Percentiles rank a stretch among this genome's conserved stretches.
Evolutionary conservation across 768 basidiomycete species (phyloP).

Genomic region (Melanogaster broomeanus): DNA sequence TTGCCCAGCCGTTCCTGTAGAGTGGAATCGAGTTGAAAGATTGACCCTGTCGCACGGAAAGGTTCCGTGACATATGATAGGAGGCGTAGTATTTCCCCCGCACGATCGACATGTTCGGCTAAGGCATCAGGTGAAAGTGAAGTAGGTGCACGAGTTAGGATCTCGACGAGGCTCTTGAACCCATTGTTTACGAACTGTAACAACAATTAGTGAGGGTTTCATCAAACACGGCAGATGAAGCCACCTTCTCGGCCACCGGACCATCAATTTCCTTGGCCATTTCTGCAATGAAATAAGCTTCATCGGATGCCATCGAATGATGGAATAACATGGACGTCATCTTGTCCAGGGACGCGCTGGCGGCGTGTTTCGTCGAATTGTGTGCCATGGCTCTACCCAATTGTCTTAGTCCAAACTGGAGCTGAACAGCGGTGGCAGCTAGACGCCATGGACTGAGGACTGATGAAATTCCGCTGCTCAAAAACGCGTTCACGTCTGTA

Average conservation of each 20-base stretch:
- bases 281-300: slow-evolving; percentile 83
- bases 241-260: slow-evolving; percentile 68
- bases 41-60: slow-evolving; percentile 49
- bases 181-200: slow-evolving; percentile 75
- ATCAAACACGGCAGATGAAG: neutral
- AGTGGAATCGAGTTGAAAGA: slow-evolving; percentile 48
- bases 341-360: slow-evolving; percentile 64
- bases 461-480: slow-evolving; percentile 63
- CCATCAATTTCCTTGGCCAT: slow-evolving; percentile 72
- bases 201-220: neutral
- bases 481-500: slow-evolving; percentile 48
- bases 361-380: slow-evolving; percentile 49
- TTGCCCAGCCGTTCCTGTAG: slow-evolving; percentile 59
- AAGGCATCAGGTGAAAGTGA: slow-evolving; percentile 30
- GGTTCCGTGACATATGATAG: slow-evolving; percentile 70
- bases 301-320: slow-evolving; percentile 73
- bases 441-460: slow-evolving; percentile 84
- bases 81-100: slow-evolving; percentile 69
- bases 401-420: slow-evolving; percentile 75
- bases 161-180: slow-evolving; percentile 60
- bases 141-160: slow-evolving; percentile 41
- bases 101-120: slow-evolving; percentile 47
- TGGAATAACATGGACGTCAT: slow-evolving; percentile 69
- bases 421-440: slow-evolving; percentile 76
- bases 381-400: slow-evolving; percentile 67